A percentile compares a stretch with the other conserved stretches of the same genome.
Conservation (phyloP, 148 eudicot species). For the Arbutus unedo region DNA sequence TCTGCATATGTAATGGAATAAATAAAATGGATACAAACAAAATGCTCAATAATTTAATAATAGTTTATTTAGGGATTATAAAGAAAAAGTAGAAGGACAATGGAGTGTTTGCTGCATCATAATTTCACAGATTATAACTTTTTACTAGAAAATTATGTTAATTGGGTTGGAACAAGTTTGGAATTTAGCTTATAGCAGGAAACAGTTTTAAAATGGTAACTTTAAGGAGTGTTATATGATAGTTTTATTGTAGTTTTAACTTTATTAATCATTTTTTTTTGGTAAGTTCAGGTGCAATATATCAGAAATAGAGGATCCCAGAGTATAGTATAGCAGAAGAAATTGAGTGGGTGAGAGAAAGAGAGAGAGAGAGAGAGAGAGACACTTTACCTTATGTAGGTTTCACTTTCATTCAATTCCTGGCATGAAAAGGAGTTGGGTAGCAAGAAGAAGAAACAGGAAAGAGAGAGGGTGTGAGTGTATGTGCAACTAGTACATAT, state of each 20-base stretch:
- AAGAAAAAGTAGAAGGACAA: not conserved
- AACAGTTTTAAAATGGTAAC: not conserved
- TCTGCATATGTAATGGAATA: not conserved
- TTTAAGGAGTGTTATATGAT: not conserved
- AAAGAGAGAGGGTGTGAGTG: constrained; percentile 18
- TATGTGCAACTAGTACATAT: not conserved
- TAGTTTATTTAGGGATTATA: constrained; percentile 14
- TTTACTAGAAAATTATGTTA: not conserved
- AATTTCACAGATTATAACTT: not conserved
- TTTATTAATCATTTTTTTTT: too few species aligned
- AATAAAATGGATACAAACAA: constrained; percentile 16
- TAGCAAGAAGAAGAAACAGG: constrained; percentile 24
- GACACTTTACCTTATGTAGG: constrained; percentile 15
- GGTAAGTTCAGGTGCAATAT: constrained; percentile 1
- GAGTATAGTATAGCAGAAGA: not conserved
- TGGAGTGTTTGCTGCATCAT: not conserved
- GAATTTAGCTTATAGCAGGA: not conserved
- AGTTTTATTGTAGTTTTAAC: too few species aligned
- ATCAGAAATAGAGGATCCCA: constrained; percentile 17
- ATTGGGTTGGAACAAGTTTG: not conserved
- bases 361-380: constrained; percentile 10
- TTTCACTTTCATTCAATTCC: constrained; percentile 37
- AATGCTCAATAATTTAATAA: constrained; percentile 16
- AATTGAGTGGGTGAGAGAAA: not conserved
- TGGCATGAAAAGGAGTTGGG: constrained; percentile 35